Percentiles rank a stretch among this genome's conserved stretches.
phyloP scores from a whole-genome alignment of 768 basidiomycete genomes.

The Mycena epipterygia region DNA sequence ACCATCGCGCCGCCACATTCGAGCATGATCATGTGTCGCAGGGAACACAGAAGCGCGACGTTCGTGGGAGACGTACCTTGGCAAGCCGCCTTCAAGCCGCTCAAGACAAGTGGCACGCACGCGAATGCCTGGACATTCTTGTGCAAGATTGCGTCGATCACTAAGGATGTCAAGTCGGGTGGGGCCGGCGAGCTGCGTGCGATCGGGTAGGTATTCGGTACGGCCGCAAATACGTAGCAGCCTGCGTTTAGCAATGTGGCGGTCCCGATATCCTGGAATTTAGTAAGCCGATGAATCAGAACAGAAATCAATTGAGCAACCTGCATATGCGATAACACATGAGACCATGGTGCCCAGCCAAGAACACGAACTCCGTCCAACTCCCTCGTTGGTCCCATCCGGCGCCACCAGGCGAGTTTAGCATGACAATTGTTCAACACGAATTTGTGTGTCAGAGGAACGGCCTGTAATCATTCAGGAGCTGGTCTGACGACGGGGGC shows the following conservation, averaged over 20 bases:
- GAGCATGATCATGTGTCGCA: slow-evolving; percentile 28
- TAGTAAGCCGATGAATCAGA: not conserved
- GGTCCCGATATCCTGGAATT: slow-evolving; percentile 27
- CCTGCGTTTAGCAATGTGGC: slow-evolving; percentile 26
- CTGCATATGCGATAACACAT: slow-evolving; percentile 32
- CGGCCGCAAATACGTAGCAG: slow-evolving; percentile 33
- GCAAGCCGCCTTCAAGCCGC: slow-evolving; percentile 24
- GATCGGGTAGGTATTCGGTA: slow-evolving; percentile 21
- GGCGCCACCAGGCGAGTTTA: slow-evolving; percentile 33
- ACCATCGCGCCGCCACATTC: slow-evolving; percentile 29
- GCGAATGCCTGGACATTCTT: slow-evolving; percentile 24
- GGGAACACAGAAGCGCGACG: not conserved
- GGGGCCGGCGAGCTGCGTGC: not conserved
- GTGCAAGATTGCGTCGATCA: slow-evolving; percentile 14
- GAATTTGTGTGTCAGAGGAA: slow-evolving; percentile 25
- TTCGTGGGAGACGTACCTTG: not conserved
- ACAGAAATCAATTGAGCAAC: not conserved
- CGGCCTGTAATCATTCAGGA: not conserved
- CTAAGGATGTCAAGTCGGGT: slow-evolving; percentile 6
- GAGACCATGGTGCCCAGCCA: slow-evolving; percentile 36
- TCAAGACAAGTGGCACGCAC: slow-evolving; percentile 24
- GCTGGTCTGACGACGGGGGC: not conserved
- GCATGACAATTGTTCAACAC: slow-evolving; percentile 16
- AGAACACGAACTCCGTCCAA: slow-evolving; percentile 28
- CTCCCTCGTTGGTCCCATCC: not conserved